phyloP scores from a whole-genome alignment of 257 asterid genomes.

The Solanum appendiculatum region DNA sequence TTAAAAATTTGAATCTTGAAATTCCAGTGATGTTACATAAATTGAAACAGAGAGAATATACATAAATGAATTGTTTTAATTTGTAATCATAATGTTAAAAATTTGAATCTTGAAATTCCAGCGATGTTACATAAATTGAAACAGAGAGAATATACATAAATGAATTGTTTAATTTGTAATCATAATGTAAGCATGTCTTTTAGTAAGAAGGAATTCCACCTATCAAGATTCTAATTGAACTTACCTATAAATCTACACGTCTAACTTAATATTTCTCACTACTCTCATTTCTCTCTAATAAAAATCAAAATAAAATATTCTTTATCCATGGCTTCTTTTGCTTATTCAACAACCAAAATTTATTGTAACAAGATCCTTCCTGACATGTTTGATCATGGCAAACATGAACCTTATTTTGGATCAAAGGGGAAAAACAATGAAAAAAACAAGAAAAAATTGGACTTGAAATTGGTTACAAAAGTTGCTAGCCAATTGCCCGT shows the following conservation, averaged over 20 bases:
- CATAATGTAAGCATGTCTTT: constrained; percentile 22
- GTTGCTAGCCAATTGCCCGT: constrained; percentile 39
- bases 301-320: too few species aligned
- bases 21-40: too few species aligned
- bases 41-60: too few species aligned
- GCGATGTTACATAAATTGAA: too few species aligned
- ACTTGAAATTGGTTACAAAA: constrained; percentile 11
- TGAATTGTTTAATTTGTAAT: neutral
- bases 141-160: neutral
- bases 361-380: constrained; percentile 1
- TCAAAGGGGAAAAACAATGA: neutral
- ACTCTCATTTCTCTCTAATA: neutral
- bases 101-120: neutral
- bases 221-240: constrained; percentile 37
- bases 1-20: neutral
- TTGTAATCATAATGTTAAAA: neutral
- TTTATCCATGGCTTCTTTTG: constrained; percentile 45
- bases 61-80: neutral
- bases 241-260: constrained; percentile 22
- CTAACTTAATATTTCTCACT: neutral
- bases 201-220: constrained; percentile 39
- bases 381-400: constrained; percentile 6
- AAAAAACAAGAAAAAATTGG: neutral
- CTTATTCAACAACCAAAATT: constrained; percentile 25
- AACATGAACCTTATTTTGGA: constrained; percentile 11